Percentiles rank a stretch among this genome's conserved stretches.
Conservation (phyloP, 495 filamentous ascomycete genomes). For the Aspergillus conjunctus region DNA sequence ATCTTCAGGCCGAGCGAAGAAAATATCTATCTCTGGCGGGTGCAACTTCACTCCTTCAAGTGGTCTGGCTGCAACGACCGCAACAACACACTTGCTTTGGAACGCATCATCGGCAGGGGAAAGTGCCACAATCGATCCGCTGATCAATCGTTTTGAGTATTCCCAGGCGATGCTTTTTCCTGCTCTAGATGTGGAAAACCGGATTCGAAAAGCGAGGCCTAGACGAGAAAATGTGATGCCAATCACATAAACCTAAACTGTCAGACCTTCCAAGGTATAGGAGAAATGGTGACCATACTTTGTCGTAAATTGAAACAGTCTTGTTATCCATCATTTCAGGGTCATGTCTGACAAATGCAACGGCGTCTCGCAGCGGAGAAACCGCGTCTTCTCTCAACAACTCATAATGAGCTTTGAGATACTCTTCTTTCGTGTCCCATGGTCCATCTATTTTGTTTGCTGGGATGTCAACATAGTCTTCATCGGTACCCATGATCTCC, state of each 20-base stretch:
- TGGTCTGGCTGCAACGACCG: slow-evolving; percentile 71
- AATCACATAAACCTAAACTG: slow-evolving; percentile 62
- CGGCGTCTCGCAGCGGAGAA: slow-evolving; percentile 60
- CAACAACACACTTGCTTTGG: slow-evolving; percentile 65
- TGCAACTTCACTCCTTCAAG: slow-evolving; percentile 60
- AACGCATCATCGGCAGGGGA: slow-evolving; percentile 67
- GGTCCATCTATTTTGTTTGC: slow-evolving; percentile 45
- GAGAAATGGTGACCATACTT: slow-evolving; percentile 44
- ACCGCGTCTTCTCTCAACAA: slow-evolving; percentile 67
- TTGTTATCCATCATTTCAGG: slow-evolving; percentile 56
- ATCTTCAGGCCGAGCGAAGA: slow-evolving; percentile 64
- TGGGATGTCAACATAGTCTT: slow-evolving; percentile 32
- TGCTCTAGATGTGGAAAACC: slow-evolving; percentile 69
- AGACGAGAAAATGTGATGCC: slow-evolving; percentile 61
- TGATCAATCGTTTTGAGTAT: slow-evolving; percentile 70
- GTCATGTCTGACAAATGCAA: slow-evolving; percentile 47
- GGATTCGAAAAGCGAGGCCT: slow-evolving; percentile 67
- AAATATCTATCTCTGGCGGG: slow-evolving; percentile 75
- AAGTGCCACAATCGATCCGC: slow-evolving; percentile 71
- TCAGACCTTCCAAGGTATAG: not conserved
- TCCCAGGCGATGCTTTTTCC: slow-evolving; percentile 75
- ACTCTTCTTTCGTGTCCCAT: slow-evolving; percentile 53
- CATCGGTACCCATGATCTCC: slow-evolving; percentile 44
- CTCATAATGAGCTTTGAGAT: slow-evolving; percentile 65
- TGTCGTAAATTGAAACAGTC: slow-evolving; percentile 69